Evolutionary conservation across 148 eudicot genomes (phyloP), one percentile per base, ranked within the genome.

Genomic region (Rhododendron mucronatum): DNA sequence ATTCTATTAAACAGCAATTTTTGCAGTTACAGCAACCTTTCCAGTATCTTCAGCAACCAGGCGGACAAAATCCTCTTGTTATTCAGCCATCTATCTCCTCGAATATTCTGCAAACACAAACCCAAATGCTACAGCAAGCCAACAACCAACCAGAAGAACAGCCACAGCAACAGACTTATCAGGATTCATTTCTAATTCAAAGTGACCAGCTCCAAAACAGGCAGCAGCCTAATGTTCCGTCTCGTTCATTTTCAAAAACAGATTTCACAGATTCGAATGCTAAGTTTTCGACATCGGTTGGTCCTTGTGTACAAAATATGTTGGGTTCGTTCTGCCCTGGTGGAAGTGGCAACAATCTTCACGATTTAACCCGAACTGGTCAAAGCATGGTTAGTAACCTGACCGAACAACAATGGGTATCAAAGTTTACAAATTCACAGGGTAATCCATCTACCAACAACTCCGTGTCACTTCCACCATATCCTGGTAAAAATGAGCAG

Each of bases 1-100:
- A 95, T 85, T 44, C 91, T 65, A n/a, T 91, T 69, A 95, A 89
- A 90, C 93, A 95, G 57, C 98, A 94, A 59, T 85, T 92, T 33
- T 83, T 93, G 95, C 99, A 93, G 87, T 91, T 93, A 77, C 99
- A 95, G 88, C 99, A 94, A 88, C 94, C 99, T 83, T 87, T 91
- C 86, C 98, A 92, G 82, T 93, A 93, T 89, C 91, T 93, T 77
- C 97, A 91, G 33, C 96, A 94, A 74, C 84, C 93, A 33, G 88
- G 92, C n/a, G 84, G 90, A 91, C 95, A 91, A 83, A 90, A 78
- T 84, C 95, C 92, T 4, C 83, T 91, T 35, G 82, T 86, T 59
- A 80, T 90, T n/a, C 97, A 95, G 85, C 91, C 92, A 33, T 86
- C 97, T 11, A 87, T 91, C 75, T 77, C 95, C 44, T 92, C 91